Evolutionary conservation across 768 basidiomycete genomes (phyloP).

Genomic region (Podaxis pistillaris): DNA sequence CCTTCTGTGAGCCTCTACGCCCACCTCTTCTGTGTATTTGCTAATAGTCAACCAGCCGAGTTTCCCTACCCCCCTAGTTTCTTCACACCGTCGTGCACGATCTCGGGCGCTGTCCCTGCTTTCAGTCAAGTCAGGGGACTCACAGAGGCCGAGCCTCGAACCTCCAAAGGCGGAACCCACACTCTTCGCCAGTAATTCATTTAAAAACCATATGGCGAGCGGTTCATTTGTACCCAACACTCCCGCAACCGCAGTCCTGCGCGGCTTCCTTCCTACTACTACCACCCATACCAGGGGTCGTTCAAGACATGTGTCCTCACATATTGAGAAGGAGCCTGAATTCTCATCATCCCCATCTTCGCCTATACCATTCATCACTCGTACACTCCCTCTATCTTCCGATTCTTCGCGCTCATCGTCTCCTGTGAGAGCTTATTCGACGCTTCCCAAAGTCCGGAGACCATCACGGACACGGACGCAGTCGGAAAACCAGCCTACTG

Average conservation of each 20-base stretch:
- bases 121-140: slow-evolving; percentile 25
- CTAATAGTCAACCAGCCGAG: not conserved
- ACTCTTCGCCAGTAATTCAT: slow-evolving; percentile 17
- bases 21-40: not conserved
- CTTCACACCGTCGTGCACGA: slow-evolving; percentile 12
- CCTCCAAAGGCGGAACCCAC: slow-evolving; percentile 25
- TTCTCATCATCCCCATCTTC: slow-evolving; percentile 17
- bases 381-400: slow-evolving; percentile 17
- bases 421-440: slow-evolving; percentile 16
- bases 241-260: slow-evolving; percentile 5
- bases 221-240: slow-evolving; percentile 27
- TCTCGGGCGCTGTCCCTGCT: slow-evolving; percentile 27
- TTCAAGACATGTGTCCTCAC: slow-evolving; percentile 20
- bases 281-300: not conserved
- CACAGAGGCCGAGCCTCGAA: slow-evolving; percentile 21
- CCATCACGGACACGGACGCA: slow-evolving; percentile 8
- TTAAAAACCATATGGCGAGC: slow-evolving; percentile 23
- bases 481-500: slow-evolving; percentile 8
- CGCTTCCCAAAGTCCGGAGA: slow-evolving; percentile 22
- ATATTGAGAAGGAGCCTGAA: slow-evolving; percentile 18
- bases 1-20: not conserved
- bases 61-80: not conserved
- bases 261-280: slow-evolving; percentile 6
- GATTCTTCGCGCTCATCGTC: slow-evolving; percentile 15
- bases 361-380: slow-evolving; percentile 22